These are phyloP conservation scores for Solanum lycopersicoides DNA, from an alignment of 257 asterid genomes.

Conservation along the genomic window DNA sequence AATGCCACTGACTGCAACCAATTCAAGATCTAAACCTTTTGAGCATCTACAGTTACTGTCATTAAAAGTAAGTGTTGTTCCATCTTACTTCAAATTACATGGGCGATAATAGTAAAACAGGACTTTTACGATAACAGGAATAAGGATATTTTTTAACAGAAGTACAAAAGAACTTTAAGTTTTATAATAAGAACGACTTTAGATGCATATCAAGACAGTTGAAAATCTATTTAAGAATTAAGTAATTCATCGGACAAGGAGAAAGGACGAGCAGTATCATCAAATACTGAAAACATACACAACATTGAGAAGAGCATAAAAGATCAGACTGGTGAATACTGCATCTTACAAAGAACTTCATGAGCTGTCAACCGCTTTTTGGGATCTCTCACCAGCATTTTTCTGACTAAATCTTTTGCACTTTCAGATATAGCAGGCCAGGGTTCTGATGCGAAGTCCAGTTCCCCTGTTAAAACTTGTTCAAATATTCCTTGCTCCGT, in stretches of 20 bases:
- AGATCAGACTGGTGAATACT: background rate
- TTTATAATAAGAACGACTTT: background rate
- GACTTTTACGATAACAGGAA: background rate
- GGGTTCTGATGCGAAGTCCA: constrained; percentile 61
- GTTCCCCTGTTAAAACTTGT: constrained; percentile 64
- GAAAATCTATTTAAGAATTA: background rate
- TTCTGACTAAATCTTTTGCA: constrained; percentile 55
- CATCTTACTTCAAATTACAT: background rate
- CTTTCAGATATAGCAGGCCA: constrained; percentile 66
- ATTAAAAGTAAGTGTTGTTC: background rate
- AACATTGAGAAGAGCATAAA: background rate
- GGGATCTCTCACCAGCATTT: constrained; percentile 60
- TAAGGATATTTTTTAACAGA: background rate
- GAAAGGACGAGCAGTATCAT: background rate
- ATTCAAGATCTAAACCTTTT: background rate
- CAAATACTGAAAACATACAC: background rate
- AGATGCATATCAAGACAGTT: background rate
- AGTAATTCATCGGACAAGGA: background rate
- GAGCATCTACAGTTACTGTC: background rate
- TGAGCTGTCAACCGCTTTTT: constrained; percentile 51
- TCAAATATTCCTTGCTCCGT: constrained; percentile 61
- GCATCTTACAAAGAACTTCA: constrained; percentile 61
- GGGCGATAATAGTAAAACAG: background rate
- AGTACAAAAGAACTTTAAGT: background rate
- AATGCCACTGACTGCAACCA: background rate